A percentile compares a stretch with the other conserved stretches of the same genome.
These are phyloP conservation scores for Thelephora ganbajun DNA, from an alignment of 768 basidiomycete genomes.

Conservation along the genomic window DNA sequence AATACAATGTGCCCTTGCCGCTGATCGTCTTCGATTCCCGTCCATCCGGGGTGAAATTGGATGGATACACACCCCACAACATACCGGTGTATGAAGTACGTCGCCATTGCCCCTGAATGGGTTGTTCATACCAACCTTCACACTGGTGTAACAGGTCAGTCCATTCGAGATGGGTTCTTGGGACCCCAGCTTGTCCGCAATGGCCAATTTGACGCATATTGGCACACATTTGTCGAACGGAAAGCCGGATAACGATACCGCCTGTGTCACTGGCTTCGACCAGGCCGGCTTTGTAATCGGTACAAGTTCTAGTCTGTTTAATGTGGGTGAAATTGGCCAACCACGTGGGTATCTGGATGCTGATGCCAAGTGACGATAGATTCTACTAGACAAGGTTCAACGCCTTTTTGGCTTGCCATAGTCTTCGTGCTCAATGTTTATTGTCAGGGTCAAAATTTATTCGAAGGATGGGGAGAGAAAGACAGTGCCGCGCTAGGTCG, in stretches of 20 bases:
- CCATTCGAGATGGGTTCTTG: slow-evolving; percentile 63
- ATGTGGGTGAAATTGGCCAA: slow-evolving; percentile 25
- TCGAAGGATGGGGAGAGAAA: slow-evolving; percentile 21
- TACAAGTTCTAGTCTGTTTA: slow-evolving; percentile 57
- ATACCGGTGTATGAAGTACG: slow-evolving; percentile 47
- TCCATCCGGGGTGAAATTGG: slow-evolving; percentile 29
- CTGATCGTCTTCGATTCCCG: slow-evolving; percentile 47
- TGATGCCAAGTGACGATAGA: background rate
- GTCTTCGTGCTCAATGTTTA: too few relatives aligned
- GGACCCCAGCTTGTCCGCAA: slow-evolving; percentile 60
- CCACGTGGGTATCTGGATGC: background rate
- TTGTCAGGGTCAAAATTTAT: background rate
- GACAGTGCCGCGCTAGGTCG: slow-evolving; percentile 30
- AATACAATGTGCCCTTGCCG: slow-evolving; percentile 45
- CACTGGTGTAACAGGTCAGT: slow-evolving; percentile 27
- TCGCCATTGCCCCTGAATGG: slow-evolving; percentile 6
- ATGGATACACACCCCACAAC: slow-evolving; percentile 23
- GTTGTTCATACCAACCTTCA: background rate
- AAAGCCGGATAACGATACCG: slow-evolving; percentile 32
- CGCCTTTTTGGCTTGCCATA: too few relatives aligned
- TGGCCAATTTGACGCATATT: slow-evolving; percentile 43
- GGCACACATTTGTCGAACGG: slow-evolving; percentile 57
- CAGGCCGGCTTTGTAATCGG: slow-evolving; percentile 66
- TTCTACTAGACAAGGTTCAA: too few relatives aligned
- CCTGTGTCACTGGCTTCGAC: slow-evolving; percentile 66